A percentile compares a stretch with the other conserved stretches of the same genome.
Evolutionary conservation across 2,329 filamentous ascomycete species (phyloP).

Genomic region (Sarocladium kiliense): DNA sequence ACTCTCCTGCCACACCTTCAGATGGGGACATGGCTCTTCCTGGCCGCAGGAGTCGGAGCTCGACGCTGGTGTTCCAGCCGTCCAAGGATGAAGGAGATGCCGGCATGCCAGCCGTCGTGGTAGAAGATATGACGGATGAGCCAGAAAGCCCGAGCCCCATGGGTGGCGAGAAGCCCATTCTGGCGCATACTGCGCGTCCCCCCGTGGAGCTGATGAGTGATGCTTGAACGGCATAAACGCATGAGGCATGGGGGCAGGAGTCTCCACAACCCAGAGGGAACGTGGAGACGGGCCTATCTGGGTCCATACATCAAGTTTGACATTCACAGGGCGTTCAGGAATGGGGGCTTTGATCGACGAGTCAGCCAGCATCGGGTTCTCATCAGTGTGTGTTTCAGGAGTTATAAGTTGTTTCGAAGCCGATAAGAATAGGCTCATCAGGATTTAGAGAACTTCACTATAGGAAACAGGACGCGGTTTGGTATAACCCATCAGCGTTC

Average conservation of each 20-base stretch:
- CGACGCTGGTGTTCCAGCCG: constrained; percentile 62
- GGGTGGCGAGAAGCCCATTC: constrained; percentile 39
- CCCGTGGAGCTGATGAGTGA: constrained; percentile 60
- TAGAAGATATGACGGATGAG: constrained; percentile 62
- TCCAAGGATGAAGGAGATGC: constrained; percentile 49
- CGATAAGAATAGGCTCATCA: not conserved
- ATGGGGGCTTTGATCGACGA: not conserved
- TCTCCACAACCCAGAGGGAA: no score
- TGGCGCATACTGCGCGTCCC: constrained; percentile 57
- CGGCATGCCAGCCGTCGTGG: constrained; percentile 58
- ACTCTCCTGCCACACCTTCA: constrained; percentile 23
- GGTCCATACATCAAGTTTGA: not conserved
- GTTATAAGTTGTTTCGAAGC: not conserved
- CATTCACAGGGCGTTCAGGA: not conserved
- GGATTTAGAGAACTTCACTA: not conserved
- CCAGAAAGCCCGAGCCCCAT: constrained; percentile 39
- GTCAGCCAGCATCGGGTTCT: not conserved
- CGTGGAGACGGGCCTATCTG: no score
- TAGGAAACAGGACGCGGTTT: not conserved
- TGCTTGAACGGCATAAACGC: constrained; percentile 16
- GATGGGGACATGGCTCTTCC: constrained; percentile 23
- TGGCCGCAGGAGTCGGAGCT: constrained; percentile 50
- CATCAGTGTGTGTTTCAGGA: constrained; percentile 6
- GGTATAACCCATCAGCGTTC: not conserved
- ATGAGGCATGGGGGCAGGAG: not conserved